phyloP scores from a whole-genome alignment of 1,284 basidiomycete genomes.

The Schizophyllum commune region DNA sequence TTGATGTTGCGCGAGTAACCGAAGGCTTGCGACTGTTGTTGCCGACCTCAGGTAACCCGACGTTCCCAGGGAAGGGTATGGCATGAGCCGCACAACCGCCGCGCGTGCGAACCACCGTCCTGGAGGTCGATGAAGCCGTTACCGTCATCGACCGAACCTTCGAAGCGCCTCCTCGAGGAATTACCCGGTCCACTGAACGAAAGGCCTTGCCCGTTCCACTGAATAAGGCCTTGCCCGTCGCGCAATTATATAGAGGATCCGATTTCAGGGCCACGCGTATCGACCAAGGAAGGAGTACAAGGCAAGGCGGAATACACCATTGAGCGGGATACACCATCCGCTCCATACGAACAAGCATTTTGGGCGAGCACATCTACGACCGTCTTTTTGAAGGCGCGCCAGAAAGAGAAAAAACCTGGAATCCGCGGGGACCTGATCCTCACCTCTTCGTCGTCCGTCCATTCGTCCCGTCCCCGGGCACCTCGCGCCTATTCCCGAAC shows the following conservation, averaged over 20 bases:
- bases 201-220: neutral
- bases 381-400: neutral
- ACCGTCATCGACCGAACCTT: too few relatives aligned
- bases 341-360: neutral
- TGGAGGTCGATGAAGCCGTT: too few relatives aligned
- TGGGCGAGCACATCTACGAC: neutral
- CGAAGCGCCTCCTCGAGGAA: conserved; percentile 1
- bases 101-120: too few relatives aligned
- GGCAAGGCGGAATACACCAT: too few relatives aligned
- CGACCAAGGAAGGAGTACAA: neutral
- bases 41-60: too few relatives aligned
- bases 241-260: neutral
- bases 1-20: too few relatives aligned
- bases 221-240: neutral
- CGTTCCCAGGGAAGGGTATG: too few relatives aligned
- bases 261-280: neutral
- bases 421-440: neutral
- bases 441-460: neutral
- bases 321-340: neutral
- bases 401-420: neutral
- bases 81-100: too few relatives aligned
- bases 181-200: conserved; percentile 55
- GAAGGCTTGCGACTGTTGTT: too few relatives aligned
- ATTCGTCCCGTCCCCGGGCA: neutral
- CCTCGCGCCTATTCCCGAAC: neutral